These are phyloP conservation scores for Kurtzmaniella quercitrusa DNA, from an alignment of 1,139 yeast genomes.

Conservation along the genomic window DNA sequence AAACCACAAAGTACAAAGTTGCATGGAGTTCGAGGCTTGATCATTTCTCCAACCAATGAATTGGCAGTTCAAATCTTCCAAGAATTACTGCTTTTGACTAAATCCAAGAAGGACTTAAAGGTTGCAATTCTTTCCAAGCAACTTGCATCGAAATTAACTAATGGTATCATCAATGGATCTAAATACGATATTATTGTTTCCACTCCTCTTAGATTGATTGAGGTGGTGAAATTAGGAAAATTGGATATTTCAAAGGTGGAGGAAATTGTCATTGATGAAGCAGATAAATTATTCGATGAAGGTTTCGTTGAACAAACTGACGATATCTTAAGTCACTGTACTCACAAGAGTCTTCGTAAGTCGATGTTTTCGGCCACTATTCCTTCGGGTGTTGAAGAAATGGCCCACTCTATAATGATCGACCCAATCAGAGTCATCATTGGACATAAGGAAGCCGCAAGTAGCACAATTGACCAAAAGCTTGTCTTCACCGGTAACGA, in stretches of 20 bases:
- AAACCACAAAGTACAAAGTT: constrained; percentile 16
- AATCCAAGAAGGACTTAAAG: constrained; percentile 43
- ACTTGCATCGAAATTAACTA: constrained; percentile 64
- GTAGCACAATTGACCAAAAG: constrained; percentile 76
- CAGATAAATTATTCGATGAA: constrained; percentile 87
- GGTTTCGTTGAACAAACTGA: constrained; percentile 93
- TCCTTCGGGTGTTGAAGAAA: constrained; percentile 88
- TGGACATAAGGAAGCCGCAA: constrained; percentile 95
- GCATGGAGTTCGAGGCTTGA: constrained; percentile 64
- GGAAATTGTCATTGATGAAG: constrained; percentile 86
- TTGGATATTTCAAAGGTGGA: constrained; percentile 62
- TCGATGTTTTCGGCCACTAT: constrained; percentile 94
- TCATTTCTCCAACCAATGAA: constrained; percentile 87
- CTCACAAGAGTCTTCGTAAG: constrained; percentile 51
- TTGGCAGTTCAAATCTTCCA: constrained; percentile 81
- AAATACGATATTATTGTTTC: constrained; percentile 80
- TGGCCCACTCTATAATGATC: constrained; percentile 80
- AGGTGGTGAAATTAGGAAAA: constrained; percentile 60
- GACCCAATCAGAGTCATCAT: constrained; percentile 83
- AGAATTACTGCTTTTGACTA: constrained; percentile 58
- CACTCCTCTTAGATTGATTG: constrained; percentile 86
- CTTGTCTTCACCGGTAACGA: constrained; percentile 88
- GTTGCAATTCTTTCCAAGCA: constrained; percentile 73
- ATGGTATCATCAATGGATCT: constrained; percentile 49
- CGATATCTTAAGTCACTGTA: constrained; percentile 68